Evolutionary conservation across 2,329 filamentous ascomycete genomes (phyloP).

Genomic region (Aspergillus amoenus): DNA sequence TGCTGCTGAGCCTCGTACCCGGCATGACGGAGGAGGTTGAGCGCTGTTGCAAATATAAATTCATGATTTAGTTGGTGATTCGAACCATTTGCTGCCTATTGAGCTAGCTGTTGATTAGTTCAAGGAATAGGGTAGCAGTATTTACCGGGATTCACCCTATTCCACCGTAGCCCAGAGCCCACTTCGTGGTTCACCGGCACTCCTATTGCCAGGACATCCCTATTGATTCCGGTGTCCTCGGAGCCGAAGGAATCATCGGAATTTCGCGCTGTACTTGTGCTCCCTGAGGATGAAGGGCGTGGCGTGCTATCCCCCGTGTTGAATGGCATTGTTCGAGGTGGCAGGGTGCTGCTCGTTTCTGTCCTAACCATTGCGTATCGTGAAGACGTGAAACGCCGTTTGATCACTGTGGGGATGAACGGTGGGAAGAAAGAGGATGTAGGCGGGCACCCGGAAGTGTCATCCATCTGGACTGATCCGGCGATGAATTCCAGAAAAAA

Average conservation of each 20-base stretch:
- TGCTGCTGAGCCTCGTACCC: slow-evolving; percentile 35
- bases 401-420: slow-evolving; percentile 10
- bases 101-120: background rate
- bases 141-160: slow-evolving; percentile 35
- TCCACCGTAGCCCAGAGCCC: slow-evolving; percentile 35
- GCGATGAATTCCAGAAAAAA: background rate
- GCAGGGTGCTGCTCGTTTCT: background rate
- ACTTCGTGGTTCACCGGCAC: slow-evolving; percentile 27
- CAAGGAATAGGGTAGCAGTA: too few relatives aligned
- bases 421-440: slow-evolving; percentile 8
- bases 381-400: slow-evolving; percentile 2
- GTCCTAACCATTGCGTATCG: background rate
- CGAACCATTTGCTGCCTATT: background rate
- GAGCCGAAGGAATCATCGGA: slow-evolving; percentile 15
- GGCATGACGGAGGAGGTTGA: slow-evolving; percentile 37
- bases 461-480: background rate
- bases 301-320: slow-evolving; percentile 4
- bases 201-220: slow-evolving; percentile 8
- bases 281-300: slow-evolving; percentile 16
- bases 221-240: slow-evolving; percentile 10
- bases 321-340: background rate
- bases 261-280: slow-evolving; percentile 8
- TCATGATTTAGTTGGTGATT: slow-evolving; percentile 3
- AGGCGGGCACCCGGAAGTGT: slow-evolving; percentile 1
- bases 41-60: slow-evolving; percentile 22